phyloP scores from a whole-genome alignment of 768 basidiomycete species.

The Gyrodon lividus region DNA sequence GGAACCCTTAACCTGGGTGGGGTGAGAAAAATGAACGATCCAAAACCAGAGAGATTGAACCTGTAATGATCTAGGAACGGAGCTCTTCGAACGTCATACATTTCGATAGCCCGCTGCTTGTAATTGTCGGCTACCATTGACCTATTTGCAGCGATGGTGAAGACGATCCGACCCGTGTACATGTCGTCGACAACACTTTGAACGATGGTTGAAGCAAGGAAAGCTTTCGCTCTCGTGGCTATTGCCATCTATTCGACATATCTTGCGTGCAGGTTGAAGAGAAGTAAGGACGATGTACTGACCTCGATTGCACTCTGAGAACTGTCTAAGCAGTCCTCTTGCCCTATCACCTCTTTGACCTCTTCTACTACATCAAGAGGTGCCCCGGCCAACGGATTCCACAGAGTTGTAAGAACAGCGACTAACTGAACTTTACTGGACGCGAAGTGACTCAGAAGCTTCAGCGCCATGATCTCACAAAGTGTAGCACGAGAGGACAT shows the following conservation, averaged over 20 bases:
- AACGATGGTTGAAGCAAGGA: constrained; percentile 78
- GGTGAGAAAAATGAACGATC: constrained; percentile 1
- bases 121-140: constrained; percentile 91
- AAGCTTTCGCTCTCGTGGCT: constrained; percentile 78
- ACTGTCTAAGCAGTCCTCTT: constrained; percentile 56
- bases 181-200: constrained; percentile 89
- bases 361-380: constrained; percentile 62
- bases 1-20: constrained; percentile 72
- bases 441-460: constrained; percentile 74
- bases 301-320: constrained; percentile 88
- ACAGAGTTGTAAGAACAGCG: constrained; percentile 76
- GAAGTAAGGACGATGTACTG: constrained; percentile 24
- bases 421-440: constrained; percentile 71
- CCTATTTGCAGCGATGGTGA: constrained; percentile 57
- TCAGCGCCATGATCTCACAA: constrained; percentile 89
- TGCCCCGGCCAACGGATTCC: constrained; percentile 84
- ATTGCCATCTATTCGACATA: constrained; percentile 71
- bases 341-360: constrained; percentile 55
- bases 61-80: constrained; percentile 86
- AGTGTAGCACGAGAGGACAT: constrained; percentile 71
- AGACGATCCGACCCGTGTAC: constrained; percentile 75
- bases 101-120: constrained; percentile 70
- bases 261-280: background rate
- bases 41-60: constrained; percentile 28
- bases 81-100: constrained; percentile 64